Evolutionary conservation across 108 stramenopile genomes (phyloP).

Genomic region (Skeletonema marinoi): DNA sequence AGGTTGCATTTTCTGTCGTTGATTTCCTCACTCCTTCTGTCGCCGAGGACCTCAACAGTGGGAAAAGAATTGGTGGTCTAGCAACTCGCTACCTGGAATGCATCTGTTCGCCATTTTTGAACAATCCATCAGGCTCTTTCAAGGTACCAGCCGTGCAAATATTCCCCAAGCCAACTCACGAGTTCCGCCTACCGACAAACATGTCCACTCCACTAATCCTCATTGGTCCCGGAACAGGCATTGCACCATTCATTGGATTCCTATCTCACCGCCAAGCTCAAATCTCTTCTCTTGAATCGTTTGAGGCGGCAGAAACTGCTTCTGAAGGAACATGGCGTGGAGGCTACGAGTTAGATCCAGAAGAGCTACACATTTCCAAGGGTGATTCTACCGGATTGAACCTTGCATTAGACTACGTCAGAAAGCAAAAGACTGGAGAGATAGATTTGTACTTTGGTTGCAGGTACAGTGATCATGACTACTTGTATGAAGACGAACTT

Average conservation of each 20-base stretch:
- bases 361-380: conserved; percentile 61
- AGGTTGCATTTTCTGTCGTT: conserved; percentile 91
- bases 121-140: neutral
- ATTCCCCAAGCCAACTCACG: conserved; percentile 84
- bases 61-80: conserved; percentile 72
- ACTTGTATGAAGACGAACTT: conserved; percentile 89
- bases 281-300: conserved; percentile 38
- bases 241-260: conserved; percentile 98
- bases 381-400: conserved; percentile 57
- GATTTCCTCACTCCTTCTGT: conserved; percentile 76
- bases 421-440: conserved; percentile 53
- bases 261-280: conserved; percentile 76
- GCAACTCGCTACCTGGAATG: conserved; percentile 83
- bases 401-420: conserved; percentile 66
- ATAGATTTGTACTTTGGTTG: conserved; percentile 97
- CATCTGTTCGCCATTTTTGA: conserved; percentile 60
- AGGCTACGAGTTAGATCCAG: conserved; percentile 77
- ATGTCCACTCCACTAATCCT: conserved; percentile 84
- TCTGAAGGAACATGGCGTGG: conserved; percentile 83
- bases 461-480: conserved; percentile 88
- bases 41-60: conserved; percentile 27
- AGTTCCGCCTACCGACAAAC: conserved; percentile 83
- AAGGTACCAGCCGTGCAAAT: conserved; percentile 57
- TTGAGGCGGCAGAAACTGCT: conserved; percentile 53
- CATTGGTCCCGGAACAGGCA: conserved; percentile 98